Base-by-base conservation (phyloP, 805 yeast species). In the Saccharomyces kudriavzevii region DNA sequence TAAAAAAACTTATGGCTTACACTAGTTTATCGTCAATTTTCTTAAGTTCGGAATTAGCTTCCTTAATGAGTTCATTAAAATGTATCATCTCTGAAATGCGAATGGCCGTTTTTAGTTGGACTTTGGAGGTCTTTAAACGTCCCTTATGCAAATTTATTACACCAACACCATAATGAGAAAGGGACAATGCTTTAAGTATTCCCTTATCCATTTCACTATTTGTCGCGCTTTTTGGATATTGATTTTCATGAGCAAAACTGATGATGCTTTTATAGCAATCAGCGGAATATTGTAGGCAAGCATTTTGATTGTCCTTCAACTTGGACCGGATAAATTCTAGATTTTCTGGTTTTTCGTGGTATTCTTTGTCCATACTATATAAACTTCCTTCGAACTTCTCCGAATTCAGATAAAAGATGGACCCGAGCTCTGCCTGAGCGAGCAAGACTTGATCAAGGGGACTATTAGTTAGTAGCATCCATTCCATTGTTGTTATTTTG, bases 101-200 rank as follows among this genome's bases (percentile, higher is more conserved):
- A 40, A 86, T 74, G 0, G 95, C 81, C 62, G 85, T 89, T 2
- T 83, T 70, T 49, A 89, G 72, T 26, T 78, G 70, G 28, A 79
- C 71, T 54, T 77, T 78, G 0, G 95, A 89, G 49, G 74, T 67
- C 2, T 72, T 74, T 54, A 77, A 73, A 14, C 83, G 71, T 1
- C 82, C 78, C 47, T 73, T 61, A 60, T 87, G 87, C 26, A 84
- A 69, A 40, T 80, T 76, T 6, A 88, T 78, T 2, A 89, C 94
- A 1, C 96, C 97, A 24, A 87, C 72, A 0, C 96, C 94, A 63
- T 86, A 90, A 0, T 87, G 79, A 0, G 95, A 81, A 64, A 90
- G 74, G 0, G 91, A 89, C 35, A 84, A 80, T 1, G 85, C 80
- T 58, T 85, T 35, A 13, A 35, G 43, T 17, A 35, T 17, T 35